phyloP scores from a whole-genome alignment of 495 filamentous ascomycete species.

The Xylaria grammica region DNA sequence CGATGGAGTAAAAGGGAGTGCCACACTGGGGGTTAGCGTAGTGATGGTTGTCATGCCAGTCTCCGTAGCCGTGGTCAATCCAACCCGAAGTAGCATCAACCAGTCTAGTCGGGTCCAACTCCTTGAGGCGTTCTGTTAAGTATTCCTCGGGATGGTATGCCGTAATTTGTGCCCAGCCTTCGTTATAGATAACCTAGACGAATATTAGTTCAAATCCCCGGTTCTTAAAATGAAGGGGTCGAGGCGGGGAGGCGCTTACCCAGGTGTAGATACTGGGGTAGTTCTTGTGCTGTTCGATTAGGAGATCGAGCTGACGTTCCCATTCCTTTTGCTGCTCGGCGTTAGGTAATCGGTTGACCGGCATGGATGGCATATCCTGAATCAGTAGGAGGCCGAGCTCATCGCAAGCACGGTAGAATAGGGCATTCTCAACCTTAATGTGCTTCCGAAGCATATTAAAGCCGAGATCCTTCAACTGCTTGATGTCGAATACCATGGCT shows the following conservation, averaged over 20 bases:
- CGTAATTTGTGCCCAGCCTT: constrained; percentile 69
- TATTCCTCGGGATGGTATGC: constrained; percentile 57
- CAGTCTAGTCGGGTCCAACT: constrained; percentile 65
- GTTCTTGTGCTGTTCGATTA: constrained; percentile 65
- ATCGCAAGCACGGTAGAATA: constrained; percentile 72
- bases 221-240: constrained; percentile 12
- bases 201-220: constrained; percentile 13
- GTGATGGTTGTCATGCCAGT: constrained; percentile 67
- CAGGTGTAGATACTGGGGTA: constrained; percentile 64
- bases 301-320: constrained; percentile 62
- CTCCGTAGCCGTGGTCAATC: constrained; percentile 41
- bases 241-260: constrained; percentile 32
- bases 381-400: constrained; percentile 66
- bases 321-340: constrained; percentile 63
- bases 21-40: constrained; percentile 75
- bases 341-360: constrained; percentile 46
- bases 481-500: constrained; percentile 69
- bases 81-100: constrained; percentile 66
- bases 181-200: constrained; percentile 68
- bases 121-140: constrained; percentile 56
- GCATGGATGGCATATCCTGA: constrained; percentile 71
- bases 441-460: constrained; percentile 75
- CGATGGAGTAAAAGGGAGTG: constrained; percentile 63
- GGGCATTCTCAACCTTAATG: constrained; percentile 70
- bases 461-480: constrained; percentile 63